A percentile compares a stretch with the other conserved stretches of the same genome.
Evolutionary conservation across 257 asterid genomes (phyloP).

Genomic region (Ballota nigra): DNA sequence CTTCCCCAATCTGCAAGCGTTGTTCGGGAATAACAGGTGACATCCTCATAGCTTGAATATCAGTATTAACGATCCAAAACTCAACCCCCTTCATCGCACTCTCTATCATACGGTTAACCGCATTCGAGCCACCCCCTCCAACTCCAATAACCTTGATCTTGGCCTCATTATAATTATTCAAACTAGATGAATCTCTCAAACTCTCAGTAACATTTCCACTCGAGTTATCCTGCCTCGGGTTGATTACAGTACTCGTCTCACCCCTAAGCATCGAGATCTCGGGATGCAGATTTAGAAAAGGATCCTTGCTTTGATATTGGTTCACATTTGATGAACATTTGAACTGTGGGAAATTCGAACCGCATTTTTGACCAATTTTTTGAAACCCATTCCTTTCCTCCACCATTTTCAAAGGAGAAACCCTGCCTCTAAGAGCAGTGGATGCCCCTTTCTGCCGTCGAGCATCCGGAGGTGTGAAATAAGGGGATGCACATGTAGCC

Average conservation of each 20-base stretch:
- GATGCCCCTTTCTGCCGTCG: slow-evolving; percentile 48
- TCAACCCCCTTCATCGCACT: slow-evolving; percentile 97
- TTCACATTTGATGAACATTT: slow-evolving; percentile 66
- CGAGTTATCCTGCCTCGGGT: slow-evolving; percentile 51
- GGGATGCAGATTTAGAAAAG: slow-evolving; percentile 80
- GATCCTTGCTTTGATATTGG: slow-evolving; percentile 66
- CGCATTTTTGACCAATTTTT: slow-evolving; percentile 32
- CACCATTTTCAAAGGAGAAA: slow-evolving; percentile 44
- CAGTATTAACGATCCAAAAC: slow-evolving; percentile 98
- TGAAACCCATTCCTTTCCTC: slow-evolving; percentile 50
- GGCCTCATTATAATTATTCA: slow-evolving; percentile 69
- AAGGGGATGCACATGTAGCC: slow-evolving; percentile 65
- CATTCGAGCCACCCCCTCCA: slow-evolving; percentile 99
- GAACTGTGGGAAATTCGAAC: slow-evolving; percentile 35
- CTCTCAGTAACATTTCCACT: slow-evolving; percentile 60
- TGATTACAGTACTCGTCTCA: slow-evolving; percentile 45
- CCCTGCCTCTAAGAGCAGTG: slow-evolving; percentile 54
- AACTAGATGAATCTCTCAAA: slow-evolving; percentile 41
- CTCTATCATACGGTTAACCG: slow-evolving; percentile 98
- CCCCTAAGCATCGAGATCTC: slow-evolving; percentile 92
- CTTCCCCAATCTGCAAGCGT: slow-evolving; percentile 89
- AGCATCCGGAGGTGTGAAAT: slow-evolving; percentile 53
- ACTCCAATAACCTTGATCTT: slow-evolving; percentile 96
- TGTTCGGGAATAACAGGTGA: slow-evolving; percentile 69
- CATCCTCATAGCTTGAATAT: slow-evolving; percentile 92